A percentile compares a stretch with the other conserved stretches of the same genome.
These are phyloP conservation scores for Paracoccidioides brasiliensis DNA, from an alignment of 2,329 filamentous ascomycete species.

Conservation along the genomic window DNA sequence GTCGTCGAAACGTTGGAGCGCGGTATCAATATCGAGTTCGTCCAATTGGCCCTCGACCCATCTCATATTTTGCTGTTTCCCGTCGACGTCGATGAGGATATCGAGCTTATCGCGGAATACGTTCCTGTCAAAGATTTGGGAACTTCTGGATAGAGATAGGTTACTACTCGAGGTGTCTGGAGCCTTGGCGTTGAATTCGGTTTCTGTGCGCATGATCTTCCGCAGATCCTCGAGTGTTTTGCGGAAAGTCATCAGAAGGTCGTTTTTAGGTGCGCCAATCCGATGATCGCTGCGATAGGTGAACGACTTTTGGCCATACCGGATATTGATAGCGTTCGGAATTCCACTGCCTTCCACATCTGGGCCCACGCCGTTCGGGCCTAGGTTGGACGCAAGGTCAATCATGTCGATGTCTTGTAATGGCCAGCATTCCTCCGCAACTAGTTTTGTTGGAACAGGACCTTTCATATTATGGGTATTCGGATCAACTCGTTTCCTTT, in stretches of 20 bases:
- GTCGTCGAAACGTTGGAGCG: conserved; percentile 74
- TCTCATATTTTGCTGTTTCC: conserved; percentile 87
- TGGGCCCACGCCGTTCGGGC: conserved; percentile 24
- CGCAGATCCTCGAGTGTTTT: conserved; percentile 88
- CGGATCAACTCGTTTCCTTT: conserved; percentile 77
- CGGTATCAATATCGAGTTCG: conserved; percentile 90
- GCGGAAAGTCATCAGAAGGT: conserved; percentile 75
- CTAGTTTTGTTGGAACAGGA: conserved; percentile 53
- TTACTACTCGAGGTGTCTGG: conserved; percentile 72
- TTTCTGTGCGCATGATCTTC: conserved; percentile 71
- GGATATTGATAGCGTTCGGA: conserved; percentile 77
- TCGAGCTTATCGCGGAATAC: conserved; percentile 57
- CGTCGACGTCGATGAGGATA: conserved; percentile 88
- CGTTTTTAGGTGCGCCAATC: conserved; percentile 63
- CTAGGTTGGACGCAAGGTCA: conserved; percentile 53
- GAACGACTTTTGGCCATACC: conserved; percentile 79
- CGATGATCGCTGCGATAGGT: conserved; percentile 84
- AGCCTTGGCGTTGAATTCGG: conserved; percentile 72
- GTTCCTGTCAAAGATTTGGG: conserved; percentile 70
- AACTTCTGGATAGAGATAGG: conserved; percentile 49
- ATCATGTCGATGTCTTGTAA: conserved; percentile 85
- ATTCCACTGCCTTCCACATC: conserved; percentile 46
- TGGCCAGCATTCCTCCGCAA: conserved; percentile 90
- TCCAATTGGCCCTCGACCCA: conserved; percentile 96
- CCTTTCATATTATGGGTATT: conserved; percentile 33